phyloP scores from a whole-genome alignment of 73 alveolate species.

The Stentor coeruleus region DNA sequence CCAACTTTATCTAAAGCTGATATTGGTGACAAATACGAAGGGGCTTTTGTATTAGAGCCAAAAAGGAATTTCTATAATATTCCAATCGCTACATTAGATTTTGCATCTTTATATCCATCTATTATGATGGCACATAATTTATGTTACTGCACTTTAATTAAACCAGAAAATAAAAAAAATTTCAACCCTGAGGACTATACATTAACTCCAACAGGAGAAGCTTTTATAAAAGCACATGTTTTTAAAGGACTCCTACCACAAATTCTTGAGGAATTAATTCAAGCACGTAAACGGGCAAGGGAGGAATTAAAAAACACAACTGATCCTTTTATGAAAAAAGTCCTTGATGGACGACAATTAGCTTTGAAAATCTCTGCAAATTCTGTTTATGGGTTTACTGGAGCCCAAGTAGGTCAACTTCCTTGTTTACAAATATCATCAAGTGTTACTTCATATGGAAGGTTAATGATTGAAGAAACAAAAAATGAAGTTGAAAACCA shows the following conservation, averaged over 20 bases:
- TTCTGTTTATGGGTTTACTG: slow-evolving; percentile 99
- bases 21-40: slow-evolving; percentile 95
- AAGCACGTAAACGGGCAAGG: slow-evolving; percentile 97
- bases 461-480: slow-evolving; percentile 79
- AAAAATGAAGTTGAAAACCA: slow-evolving; percentile 62
- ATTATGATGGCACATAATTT: slow-evolving; percentile 99
- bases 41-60: slow-evolving; percentile 99
- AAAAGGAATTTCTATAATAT: slow-evolving; percentile 87
- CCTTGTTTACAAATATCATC: slow-evolving; percentile 98
- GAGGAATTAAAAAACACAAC: slow-evolving; percentile 77
- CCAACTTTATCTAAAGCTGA: slow-evolving; percentile 75
- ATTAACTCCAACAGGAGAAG: slow-evolving; percentile 88
- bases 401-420: slow-evolving; percentile 97
- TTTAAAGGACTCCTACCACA: slow-evolving; percentile 97
- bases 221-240: slow-evolving; percentile 83
- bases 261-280: slow-evolving; percentile 93
- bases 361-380: slow-evolving; percentile 98
- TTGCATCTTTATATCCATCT: slow-evolving; percentile 99
- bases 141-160: slow-evolving; percentile 90
- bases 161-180: slow-evolving; percentile 33
- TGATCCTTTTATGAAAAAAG: slow-evolving; percentile 95
- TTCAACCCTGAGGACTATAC: slow-evolving; percentile 67
- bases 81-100: slow-evolving; percentile 99
- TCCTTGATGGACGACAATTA: slow-evolving; percentile 98
- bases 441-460: slow-evolving; percentile 89